Conservation (phyloP, 140 eudicot genomes). For the Ambrosia hybrid region DNA sequence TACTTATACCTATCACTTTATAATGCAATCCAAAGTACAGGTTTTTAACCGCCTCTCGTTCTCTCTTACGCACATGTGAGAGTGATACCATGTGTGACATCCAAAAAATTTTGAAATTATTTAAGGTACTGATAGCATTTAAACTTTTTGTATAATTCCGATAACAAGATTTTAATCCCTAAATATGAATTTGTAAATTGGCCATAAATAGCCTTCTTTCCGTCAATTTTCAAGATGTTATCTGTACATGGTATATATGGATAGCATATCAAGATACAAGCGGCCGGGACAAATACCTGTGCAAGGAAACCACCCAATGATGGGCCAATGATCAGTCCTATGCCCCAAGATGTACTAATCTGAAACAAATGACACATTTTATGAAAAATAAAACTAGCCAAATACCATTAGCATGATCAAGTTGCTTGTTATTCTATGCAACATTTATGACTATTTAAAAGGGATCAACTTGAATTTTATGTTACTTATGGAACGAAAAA, state of each 20-base stretch:
- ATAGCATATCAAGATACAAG: slow-evolving; percentile 17
- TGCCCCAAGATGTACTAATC: slow-evolving; percentile 86
- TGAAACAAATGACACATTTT: slow-evolving; percentile 27
- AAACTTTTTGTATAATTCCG: neutral
- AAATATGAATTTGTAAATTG: slow-evolving; percentile 14
- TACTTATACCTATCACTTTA: too few relatives aligned
- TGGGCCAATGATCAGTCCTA: slow-evolving; percentile 83
- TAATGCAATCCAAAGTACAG: too few relatives aligned
- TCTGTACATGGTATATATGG: neutral
- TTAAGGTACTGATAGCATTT: neutral
- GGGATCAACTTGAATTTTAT: neutral
- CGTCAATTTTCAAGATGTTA: slow-evolving; percentile 11
- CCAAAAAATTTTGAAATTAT: neutral
- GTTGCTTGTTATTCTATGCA: too few relatives aligned
- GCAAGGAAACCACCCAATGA: slow-evolving; percentile 89
- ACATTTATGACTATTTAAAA: too few relatives aligned
- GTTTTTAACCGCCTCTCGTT: too few relatives aligned
- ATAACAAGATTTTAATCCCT: slow-evolving; percentile 7
- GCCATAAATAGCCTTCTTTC: slow-evolving; percentile 5
- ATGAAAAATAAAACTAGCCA: neutral
- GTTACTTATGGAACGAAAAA: neutral
- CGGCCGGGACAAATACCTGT: slow-evolving; percentile 46
- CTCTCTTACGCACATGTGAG: neutral
- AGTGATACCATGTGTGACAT: neutral
- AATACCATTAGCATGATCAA: too few relatives aligned